Base-by-base conservation (phyloP, 768 basidiomycete genomes). In the Kwoniella sp. region DNA sequence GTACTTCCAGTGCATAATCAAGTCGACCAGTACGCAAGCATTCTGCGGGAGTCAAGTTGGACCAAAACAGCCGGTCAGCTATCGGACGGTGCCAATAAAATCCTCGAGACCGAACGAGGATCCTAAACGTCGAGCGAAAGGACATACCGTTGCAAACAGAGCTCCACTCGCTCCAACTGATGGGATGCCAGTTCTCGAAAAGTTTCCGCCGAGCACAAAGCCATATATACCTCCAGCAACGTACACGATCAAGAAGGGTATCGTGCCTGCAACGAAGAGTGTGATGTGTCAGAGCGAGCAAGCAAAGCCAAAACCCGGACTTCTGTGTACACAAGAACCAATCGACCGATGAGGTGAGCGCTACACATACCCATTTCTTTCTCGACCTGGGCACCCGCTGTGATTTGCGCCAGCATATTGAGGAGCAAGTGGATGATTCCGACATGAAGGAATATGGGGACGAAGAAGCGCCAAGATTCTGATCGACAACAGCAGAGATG, bases 141-240 rank as follows among this genome's bases (percentile, higher is more conserved):
- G n/a, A 59, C 73, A 62, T 30, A 92, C 82, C 1, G 90, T 91
- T 17, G 91, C 92, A 63, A 95, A 93, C 61, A 97, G 90, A 0
- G 94, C 92, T 5, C 95, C 95, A 70, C 89, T 91, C 1, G 95
- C 96, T 50, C 95, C 95, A 12, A 93, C 85, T 13, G 91, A 92
- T 0, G 95, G 93, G 22, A 89, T 82, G 8, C 93, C 94, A 2
- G 93, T 89, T 13, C 95, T 82, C 12, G 92, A 85, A 76, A 98
- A 98, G 81, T 96, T 97, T 1, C 92, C 93, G 25, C 95, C 94
- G 28, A 98, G 84, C 26, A 79, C 80, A 45, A 79, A 92, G 85
- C 95, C 95, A 77, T 96, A 97, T 34, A 96, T 91, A 7, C 95
- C 95, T 12, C 92, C 90, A 0, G 93, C 85, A 50, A 93, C 86